Evolutionary conservation across 2,329 filamentous ascomycete genomes (phyloP).

Genomic region (Periconia digitata): DNA sequence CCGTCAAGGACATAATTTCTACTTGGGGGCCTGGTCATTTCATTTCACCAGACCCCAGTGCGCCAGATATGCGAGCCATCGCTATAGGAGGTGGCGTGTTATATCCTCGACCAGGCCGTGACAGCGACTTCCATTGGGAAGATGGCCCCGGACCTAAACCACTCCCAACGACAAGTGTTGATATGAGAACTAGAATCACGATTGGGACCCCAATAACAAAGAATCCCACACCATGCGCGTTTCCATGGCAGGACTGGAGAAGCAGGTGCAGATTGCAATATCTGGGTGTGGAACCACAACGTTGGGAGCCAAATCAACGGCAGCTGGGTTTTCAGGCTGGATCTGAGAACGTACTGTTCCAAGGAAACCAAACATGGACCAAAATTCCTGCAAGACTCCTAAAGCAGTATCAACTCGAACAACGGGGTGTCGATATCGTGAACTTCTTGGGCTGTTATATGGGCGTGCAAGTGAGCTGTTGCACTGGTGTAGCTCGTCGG

Average conservation of each 20-base stretch:
- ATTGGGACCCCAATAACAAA: background rate
- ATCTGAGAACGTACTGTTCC: slow-evolving; percentile 3
- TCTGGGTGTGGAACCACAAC: background rate
- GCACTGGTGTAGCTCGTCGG: slow-evolving; percentile 20
- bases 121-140: background rate
- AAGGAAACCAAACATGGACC: background rate
- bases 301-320: slow-evolving; percentile 3
- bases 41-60: background rate
- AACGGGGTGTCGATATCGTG: slow-evolving; percentile 2
- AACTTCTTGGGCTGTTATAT: slow-evolving; percentile 10
- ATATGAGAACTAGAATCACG: background rate
- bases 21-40: background rate
- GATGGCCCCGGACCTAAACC: background rate
- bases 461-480: slow-evolving; percentile 24
- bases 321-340: slow-evolving; percentile 12
- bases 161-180: background rate
- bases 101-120: background rate
- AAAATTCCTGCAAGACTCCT: slow-evolving; percentile 8
- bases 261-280: too few relatives aligned
- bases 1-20: too few relatives aligned
- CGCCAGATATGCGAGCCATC: background rate
- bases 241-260: too few relatives aligned
- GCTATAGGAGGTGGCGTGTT: background rate
- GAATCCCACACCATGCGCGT: too few relatives aligned
- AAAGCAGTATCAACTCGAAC: slow-evolving; percentile 4